phyloP scores from a whole-genome alignment of 306 rosid species.

The Alnus glutinosa region DNA sequence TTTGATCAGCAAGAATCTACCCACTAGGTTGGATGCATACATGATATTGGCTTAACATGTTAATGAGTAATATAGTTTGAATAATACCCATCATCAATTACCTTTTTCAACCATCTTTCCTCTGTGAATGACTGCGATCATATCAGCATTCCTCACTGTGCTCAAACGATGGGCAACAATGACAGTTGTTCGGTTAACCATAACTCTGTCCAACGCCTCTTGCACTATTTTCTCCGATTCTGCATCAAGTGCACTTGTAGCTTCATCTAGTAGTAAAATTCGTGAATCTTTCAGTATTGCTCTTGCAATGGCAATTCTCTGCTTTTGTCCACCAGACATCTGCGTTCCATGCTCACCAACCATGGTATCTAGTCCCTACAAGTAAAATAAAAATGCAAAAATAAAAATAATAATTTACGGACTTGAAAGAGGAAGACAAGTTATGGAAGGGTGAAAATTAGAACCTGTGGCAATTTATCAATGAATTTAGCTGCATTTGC shows the following conservation, averaged over 20 bases:
- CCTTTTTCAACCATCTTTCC: conserved; percentile 97
- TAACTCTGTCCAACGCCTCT: conserved; percentile 83
- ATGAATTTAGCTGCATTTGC: conserved; percentile 47
- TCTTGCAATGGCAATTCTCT: conserved; percentile 88
- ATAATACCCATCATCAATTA: conserved; percentile 16
- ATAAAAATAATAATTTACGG: conserved; percentile 3
- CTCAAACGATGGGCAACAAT: conserved; percentile 91
- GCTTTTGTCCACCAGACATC: conserved; percentile 89
- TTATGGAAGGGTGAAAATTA: neutral
- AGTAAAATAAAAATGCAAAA: neutral
- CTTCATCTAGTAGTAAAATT: conserved; percentile 85
- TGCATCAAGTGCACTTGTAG: conserved; percentile 91
- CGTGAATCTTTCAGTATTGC: conserved; percentile 81
- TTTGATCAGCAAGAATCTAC: neutral
- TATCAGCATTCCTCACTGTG: conserved; percentile 81
- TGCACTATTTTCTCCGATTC: conserved; percentile 92
- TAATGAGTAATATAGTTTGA: neutral
- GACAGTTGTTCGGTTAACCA: conserved; percentile 82
- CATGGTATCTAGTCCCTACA: conserved; percentile 70
- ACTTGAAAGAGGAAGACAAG: neutral
- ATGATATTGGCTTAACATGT: neutral
- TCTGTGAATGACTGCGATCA: conserved; percentile 87
- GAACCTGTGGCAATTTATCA: conserved; percentile 47
- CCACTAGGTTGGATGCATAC: neutral
- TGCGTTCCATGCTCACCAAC: conserved; percentile 94